Conservation (phyloP, 1,284 basidiomycete genomes). For the Coniophora puteana region DNA sequence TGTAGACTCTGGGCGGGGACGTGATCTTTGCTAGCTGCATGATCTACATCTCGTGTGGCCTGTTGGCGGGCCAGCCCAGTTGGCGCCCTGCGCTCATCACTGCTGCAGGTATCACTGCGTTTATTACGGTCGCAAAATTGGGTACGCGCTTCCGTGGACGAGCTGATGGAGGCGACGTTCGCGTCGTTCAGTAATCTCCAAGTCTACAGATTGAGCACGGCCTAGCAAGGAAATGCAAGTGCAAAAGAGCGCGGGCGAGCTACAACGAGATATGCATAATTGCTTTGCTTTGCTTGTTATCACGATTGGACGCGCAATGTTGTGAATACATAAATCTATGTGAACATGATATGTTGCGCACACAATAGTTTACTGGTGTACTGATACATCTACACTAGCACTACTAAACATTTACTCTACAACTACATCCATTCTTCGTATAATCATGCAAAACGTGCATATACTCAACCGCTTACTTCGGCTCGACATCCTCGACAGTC, state of each 20-base stretch:
- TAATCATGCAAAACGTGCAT: neutral
- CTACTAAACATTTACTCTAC: neutral
- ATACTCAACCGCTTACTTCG: constrained; percentile 23
- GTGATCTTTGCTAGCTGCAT: constrained; percentile 1
- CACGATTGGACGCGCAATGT: neutral
- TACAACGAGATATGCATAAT: neutral
- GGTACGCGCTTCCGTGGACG: neutral
- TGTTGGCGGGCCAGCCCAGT: constrained; percentile 3
- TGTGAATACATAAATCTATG: neutral
- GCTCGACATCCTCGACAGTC: constrained; percentile 71
- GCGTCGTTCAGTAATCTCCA: neutral
- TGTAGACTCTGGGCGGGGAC: constrained; percentile 3
- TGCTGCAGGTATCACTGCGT: neutral
- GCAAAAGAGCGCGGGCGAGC: too few species aligned
- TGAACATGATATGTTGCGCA: neutral
- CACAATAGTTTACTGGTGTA: neutral
- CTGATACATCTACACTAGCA: neutral
- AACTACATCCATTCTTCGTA: neutral
- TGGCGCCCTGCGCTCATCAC: constrained; percentile 2
- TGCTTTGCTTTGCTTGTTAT: neutral
- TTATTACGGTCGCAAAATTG: neutral
- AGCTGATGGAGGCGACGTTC: neutral
- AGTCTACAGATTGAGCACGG: too few species aligned
- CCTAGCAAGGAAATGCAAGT: too few species aligned
- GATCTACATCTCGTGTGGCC: constrained; percentile 1